Evolutionary conservation across 2,329 filamentous ascomycete genomes (phyloP), one percentile per base, ranked within the genome.

Genomic region (Colletotrichum siamense): DNA sequence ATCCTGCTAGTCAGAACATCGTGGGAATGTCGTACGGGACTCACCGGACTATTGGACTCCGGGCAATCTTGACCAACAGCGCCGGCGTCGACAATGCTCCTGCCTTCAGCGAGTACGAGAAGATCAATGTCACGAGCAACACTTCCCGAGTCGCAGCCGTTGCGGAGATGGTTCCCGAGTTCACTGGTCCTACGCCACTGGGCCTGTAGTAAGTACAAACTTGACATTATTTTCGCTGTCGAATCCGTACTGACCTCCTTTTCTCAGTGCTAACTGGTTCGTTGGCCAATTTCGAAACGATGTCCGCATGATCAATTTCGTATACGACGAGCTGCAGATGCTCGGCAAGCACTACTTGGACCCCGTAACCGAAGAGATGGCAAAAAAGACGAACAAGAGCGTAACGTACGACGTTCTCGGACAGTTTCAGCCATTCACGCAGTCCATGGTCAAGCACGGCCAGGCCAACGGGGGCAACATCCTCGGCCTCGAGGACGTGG

Each of bases 401-500:
- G 44, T 52, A 22, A 52, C 44, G 0, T 79, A 76, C 15, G 63
- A 79, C n/a, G 69, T 79, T 2, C 74, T 79, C 52, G 61, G 77
- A 6, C 78, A 79, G 16, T 72, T 78, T 7, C 73, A 85, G 69
- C 83, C 83, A 32, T 77, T 85, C n/a, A 82, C 82, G 1, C 69
- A 80, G 34, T 77, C 80, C 49, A 82, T 82, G 64, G 79, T 84
- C 18, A 52, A 69, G 16, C 78, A 82, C 66, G 77, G 77, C 12
- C 44, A 64, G 3, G 59, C 75, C 8, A 73, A 77, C 12, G 83
- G 83, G 9, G 83, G 83, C 12, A 85, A 85, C 68, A 77, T 82
- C 8, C 77, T 85, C 15, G 83, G 82, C 7, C 80, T 85, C 9
- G 82, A 84, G 68, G 79, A 65, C 4, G 59, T 84, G 70, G 83